phyloP scores from a whole-genome alignment of 2,329 filamentous ascomycete species.

The Bimuria novae-zelandiae region DNA sequence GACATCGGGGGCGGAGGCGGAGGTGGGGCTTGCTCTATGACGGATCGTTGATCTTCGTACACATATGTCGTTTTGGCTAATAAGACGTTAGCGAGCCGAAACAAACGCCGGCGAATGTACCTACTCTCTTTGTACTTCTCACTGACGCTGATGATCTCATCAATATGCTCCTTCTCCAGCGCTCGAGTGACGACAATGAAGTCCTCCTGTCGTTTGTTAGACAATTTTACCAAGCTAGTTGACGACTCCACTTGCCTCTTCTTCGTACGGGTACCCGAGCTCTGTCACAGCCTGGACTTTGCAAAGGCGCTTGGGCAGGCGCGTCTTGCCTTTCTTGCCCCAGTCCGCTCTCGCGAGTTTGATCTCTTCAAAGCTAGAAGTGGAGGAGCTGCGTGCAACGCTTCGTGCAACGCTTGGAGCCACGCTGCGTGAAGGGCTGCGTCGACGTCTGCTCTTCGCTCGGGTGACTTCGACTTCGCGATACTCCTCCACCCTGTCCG shows the following conservation, averaged over 20 bases:
- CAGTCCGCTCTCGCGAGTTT: constrained; percentile 38
- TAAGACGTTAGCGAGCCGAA: constrained; percentile 4
- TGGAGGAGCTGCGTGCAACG: constrained; percentile 42
- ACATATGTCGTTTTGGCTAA: constrained; percentile 45
- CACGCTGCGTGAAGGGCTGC: constrained; percentile 34
- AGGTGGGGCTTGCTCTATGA: constrained; percentile 20
- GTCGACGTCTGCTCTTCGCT: constrained; percentile 46
- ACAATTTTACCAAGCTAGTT: neutral
- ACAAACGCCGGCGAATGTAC: constrained; percentile 11
- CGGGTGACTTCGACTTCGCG: constrained; percentile 55
- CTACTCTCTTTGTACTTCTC: constrained; percentile 67
- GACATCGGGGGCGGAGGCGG: constrained; percentile 14
- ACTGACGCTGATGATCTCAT: constrained; percentile 82
- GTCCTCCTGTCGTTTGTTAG: constrained; percentile 64
- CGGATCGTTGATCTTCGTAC: constrained; percentile 34
- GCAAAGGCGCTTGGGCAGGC: constrained; percentile 80
- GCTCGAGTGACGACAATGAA: constrained; percentile 82
- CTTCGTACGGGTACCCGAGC: constrained; percentile 81
- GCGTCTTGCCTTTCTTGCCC: constrained; percentile 78
- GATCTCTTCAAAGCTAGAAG: constrained; percentile 48
- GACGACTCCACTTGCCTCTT: constrained; percentile 66
- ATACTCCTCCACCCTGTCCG: constrained; percentile 46
- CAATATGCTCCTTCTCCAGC: constrained; percentile 87
- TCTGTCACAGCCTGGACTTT: constrained; percentile 81
- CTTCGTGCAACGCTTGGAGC: constrained; percentile 26